phyloP scores from a whole-genome alignment of 2,329 filamentous ascomycete genomes.

The Zasmidium angulare region DNA sequence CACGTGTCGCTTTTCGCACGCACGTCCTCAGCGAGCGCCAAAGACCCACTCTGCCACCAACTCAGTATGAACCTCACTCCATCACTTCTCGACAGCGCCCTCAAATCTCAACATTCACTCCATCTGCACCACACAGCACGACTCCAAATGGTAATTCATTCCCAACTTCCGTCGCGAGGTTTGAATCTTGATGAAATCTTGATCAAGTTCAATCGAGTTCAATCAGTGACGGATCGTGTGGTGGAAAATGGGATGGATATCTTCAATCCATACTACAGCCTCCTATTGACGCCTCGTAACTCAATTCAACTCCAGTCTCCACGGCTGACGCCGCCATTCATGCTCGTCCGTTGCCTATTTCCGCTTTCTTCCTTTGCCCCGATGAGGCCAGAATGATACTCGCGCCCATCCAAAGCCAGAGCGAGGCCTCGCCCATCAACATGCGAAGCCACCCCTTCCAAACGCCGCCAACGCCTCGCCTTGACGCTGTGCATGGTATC shows the following conservation, averaged over 20 bases:
- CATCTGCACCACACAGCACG: too few species aligned
- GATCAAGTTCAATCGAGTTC: too few species aligned
- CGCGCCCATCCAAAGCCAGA: too few species aligned
- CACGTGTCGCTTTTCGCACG: background rate
- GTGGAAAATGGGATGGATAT: too few species aligned
- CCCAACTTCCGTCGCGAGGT: too few species aligned
- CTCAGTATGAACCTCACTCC: conserved; percentile 8
- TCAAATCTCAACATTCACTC: background rate
- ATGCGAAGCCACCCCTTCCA: background rate
- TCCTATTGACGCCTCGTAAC: too few species aligned
- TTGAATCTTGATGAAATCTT: too few species aligned
- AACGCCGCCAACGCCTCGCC: conserved; percentile 21
- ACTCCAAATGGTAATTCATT: too few species aligned
- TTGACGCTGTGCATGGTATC: conserved; percentile 12
- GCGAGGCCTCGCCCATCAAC: background rate
- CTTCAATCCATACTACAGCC: too few species aligned
- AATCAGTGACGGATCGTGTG: too few species aligned
- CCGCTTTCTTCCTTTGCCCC: background rate
- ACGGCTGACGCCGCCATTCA: background rate
- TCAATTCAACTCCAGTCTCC: background rate
- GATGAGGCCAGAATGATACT: too few species aligned
- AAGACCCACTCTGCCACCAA: conserved; percentile 7
- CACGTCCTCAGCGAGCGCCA: background rate
- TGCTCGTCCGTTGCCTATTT: background rate
- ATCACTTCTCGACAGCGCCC: background rate